phyloP scores from a whole-genome alignment of 495 filamentous ascomycete species.

The Aspergillus affinis region DNA sequence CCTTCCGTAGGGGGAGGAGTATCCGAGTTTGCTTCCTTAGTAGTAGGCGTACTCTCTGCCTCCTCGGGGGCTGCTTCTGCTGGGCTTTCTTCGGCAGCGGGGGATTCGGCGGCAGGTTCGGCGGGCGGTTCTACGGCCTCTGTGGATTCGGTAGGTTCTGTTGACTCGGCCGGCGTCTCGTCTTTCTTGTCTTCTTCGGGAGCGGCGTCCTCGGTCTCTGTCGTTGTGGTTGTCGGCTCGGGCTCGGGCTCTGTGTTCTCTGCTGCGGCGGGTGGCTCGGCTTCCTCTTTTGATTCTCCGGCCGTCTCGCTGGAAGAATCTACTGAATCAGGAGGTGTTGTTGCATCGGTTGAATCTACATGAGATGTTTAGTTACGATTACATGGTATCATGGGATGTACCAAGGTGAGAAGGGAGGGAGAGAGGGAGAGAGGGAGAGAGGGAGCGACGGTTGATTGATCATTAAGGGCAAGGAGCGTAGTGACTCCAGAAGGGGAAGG shows the following conservation, averaged over 20 bases:
- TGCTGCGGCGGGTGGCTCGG: conserved; percentile 14
- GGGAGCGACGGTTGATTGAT: background rate
- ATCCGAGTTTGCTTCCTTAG: background rate
- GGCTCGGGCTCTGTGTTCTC: conserved; percentile 13
- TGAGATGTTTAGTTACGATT: conserved; percentile 15
- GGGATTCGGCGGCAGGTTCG: conserved; percentile 19
- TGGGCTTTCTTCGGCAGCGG: conserved; percentile 13
- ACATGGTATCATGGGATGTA: background rate
- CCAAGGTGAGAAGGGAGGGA: background rate
- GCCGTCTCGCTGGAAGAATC: conserved; percentile 22
- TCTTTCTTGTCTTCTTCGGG: background rate
- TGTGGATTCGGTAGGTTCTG: background rate
- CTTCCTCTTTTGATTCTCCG: conserved; percentile 27
- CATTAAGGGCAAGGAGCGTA: background rate
- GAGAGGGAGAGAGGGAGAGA: too few species aligned
- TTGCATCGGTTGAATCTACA: conserved; percentile 31
- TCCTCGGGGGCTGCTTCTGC: conserved; percentile 12
- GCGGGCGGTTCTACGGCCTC: background rate
- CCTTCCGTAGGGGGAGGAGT: too few species aligned
- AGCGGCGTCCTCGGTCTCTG: conserved; percentile 20
- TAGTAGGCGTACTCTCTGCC: background rate
- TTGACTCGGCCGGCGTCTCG: conserved; percentile 2
- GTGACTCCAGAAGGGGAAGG: background rate
- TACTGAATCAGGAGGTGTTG: conserved; percentile 26
- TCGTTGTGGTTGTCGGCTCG: conserved; percentile 18